Conservation (phyloP, 768 basidiomycete genomes). For the Phlebiopsis gigantea region DNA sequence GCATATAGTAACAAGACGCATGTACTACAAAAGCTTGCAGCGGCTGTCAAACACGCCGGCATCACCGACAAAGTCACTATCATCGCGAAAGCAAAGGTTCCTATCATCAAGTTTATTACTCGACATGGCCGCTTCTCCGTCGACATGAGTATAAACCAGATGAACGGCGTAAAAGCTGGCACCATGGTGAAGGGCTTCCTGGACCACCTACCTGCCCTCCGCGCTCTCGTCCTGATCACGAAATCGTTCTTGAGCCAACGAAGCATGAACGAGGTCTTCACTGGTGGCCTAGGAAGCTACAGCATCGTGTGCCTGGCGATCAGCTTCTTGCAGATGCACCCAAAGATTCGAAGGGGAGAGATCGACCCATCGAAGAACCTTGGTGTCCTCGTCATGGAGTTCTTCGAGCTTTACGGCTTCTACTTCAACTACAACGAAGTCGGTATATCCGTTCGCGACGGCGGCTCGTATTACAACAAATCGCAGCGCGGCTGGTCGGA, state of each 20-base stretch:
- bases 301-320: conserved; percentile 90
- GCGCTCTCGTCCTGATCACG: conserved; percentile 78
- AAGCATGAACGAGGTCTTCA: conserved; percentile 97
- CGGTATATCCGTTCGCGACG: conserved; percentile 83
- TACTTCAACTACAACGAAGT: conserved; percentile 89
- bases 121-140: conserved; percentile 77
- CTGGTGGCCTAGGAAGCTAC: conserved; percentile 92
- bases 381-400: conserved; percentile 93
- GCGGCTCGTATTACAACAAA: conserved; percentile 89
- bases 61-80: conserved; percentile 81
- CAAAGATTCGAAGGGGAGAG: conserved; percentile 84
- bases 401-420: conserved; percentile 92
- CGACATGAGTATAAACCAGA: conserved; percentile 92
- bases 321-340: conserved; percentile 96
- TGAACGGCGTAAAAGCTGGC: conserved; percentile 75
- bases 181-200: conserved; percentile 79
- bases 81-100: conserved; percentile 91
- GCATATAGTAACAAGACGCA: conserved; percentile 61
- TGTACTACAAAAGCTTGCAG: conserved; percentile 74
- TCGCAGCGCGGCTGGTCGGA: conserved; percentile 76
- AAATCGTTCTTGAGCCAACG: conserved; percentile 89
- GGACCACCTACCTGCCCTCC: conserved; percentile 68
- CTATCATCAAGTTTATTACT: conserved; percentile 94
- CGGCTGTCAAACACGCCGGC: conserved; percentile 63
- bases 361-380: conserved; percentile 85